Evolutionary conservation across 2,329 filamentous ascomycete species (phyloP), one percentile per base, ranked within the genome.

Genomic region (Penicillium sp.): DNA sequence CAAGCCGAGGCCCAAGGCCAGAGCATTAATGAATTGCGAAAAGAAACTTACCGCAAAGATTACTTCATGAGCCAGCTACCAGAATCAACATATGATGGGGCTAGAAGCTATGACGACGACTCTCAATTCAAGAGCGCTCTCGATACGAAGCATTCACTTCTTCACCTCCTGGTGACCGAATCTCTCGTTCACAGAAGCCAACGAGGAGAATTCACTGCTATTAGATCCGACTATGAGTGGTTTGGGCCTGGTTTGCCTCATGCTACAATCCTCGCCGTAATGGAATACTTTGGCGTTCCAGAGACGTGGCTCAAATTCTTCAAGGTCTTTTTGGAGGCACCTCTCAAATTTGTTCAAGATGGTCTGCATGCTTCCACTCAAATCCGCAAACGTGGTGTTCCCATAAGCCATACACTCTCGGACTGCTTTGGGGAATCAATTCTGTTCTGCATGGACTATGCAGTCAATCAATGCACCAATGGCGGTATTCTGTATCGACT

Each of bases 401-500:
- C 85, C 0, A 79, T 83, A 45, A 81, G 80, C 4, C 82, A 87
- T 61, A 72, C 78, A 0, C 72, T 88, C 1, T 84, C 81, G 21
- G 79, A 84, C 31, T 71, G 82, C 8, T 79, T 87, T 49, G 81
- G 83, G 0, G 86, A 88, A 63, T 70, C 76, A 0, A 71, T 85
- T 0, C 70, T 88, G 0, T 88, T 88, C 61, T 84, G 81, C 53
- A 79, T 88, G 59, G 85, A 88, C 62, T 84, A 83, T 61, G 76
- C 84, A 0, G 78, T 88, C 50, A 87, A 86, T 51, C 78, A 81
- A 53, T 69, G 73, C 1, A 83, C 84, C 0, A 56, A 72, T 6
- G 83, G 83, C 0, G 70, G 73, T 1, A 73, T 77, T n/a, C 67
- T 87, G 10, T 85, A 85, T 65, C 81, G 85, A 12, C 73, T 86